phyloP scores from a whole-genome alignment of 257 asterid genomes.

The Cordia subcordata region DNA sequence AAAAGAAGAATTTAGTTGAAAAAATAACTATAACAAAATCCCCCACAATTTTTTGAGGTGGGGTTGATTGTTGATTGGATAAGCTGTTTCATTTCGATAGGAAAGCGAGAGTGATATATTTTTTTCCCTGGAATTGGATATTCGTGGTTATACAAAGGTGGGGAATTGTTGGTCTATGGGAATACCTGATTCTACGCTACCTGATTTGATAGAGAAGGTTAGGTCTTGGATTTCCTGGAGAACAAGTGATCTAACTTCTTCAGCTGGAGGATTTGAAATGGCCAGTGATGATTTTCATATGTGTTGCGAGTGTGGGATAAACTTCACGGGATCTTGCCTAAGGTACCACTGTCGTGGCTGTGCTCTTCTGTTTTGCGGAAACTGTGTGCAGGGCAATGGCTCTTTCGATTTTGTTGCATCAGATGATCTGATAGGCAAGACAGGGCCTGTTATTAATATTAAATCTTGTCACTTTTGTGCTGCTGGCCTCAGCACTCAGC shows the following conservation, averaged over 20 bases:
- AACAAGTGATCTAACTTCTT: constrained; percentile 23
- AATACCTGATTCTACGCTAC: constrained; percentile 52
- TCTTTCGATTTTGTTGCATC: constrained; percentile 28
- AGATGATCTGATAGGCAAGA: constrained; percentile 19
- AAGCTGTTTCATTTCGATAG: constrained; percentile 27
- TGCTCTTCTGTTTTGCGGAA: constrained; percentile 44
- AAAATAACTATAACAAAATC: constrained; percentile 22
- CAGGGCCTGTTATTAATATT: constrained; percentile 23
- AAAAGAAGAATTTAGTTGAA: constrained; percentile 8
- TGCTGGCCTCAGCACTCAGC: constrained; percentile 27
- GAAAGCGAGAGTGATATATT: constrained; percentile 10
- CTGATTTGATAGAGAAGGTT: constrained; percentile 60
- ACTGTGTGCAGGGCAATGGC: constrained; percentile 41
- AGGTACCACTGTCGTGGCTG: constrained; percentile 63
- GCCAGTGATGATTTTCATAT: constrained; percentile 26
- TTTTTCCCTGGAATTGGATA: constrained; percentile 11
- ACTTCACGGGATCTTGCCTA: constrained; percentile 30
- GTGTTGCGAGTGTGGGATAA: constrained; percentile 47
- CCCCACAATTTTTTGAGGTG: constrained; percentile 69
- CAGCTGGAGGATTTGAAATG: constrained; percentile 33
- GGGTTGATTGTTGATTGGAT: constrained; percentile 46
- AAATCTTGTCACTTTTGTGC: constrained; percentile 55
- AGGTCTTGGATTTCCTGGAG: constrained; percentile 61
- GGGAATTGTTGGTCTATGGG: constrained; percentile 53
- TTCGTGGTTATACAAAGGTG: constrained; percentile 26